phyloP scores from a whole-genome alignment of 2,329 filamentous ascomycete genomes.

The Aspergillus neoniger region DNA sequence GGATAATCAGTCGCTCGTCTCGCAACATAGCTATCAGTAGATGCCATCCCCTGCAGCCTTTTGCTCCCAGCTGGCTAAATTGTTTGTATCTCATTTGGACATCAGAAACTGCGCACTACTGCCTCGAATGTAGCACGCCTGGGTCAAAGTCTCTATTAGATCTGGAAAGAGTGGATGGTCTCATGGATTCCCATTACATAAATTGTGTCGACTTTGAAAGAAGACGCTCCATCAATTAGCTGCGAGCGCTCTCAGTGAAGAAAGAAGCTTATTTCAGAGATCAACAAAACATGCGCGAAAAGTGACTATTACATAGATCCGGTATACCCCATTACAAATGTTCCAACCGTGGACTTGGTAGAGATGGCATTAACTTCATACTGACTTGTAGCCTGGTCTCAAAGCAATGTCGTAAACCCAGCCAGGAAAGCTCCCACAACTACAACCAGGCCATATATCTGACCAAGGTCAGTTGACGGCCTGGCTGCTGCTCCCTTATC shows the following conservation, averaged over 20 bases:
- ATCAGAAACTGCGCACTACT: too few species aligned
- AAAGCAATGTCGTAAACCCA: constrained; percentile 59
- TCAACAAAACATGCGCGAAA: background rate
- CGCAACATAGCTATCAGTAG: background rate
- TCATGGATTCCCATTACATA: too few species aligned
- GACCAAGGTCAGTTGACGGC: constrained; percentile 52
- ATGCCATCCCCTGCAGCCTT: too few species aligned
- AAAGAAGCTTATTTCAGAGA: background rate
- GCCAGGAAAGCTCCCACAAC: constrained; percentile 58
- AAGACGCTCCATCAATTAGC: background rate
- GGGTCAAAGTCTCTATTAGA: too few species aligned
- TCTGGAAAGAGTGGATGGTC: too few species aligned
- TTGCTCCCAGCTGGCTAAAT: too few species aligned
- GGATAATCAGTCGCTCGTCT: background rate
- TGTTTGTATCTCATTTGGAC: too few species aligned
- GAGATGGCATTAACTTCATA: background rate
- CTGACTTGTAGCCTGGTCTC: constrained; percentile 20
- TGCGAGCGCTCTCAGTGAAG: background rate
- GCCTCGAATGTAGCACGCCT: too few species aligned
- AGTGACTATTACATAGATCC: background rate
- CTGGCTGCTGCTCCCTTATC: constrained; percentile 37
- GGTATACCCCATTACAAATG: background rate
- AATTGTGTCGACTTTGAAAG: background rate
- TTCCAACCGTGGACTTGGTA: background rate
- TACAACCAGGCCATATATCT: constrained; percentile 58